Evolutionary conservation across 1,284 basidiomycete genomes (phyloP), one percentile per base, ranked within the genome.

Genomic region (Coniferiporia sulphurascens): DNA sequence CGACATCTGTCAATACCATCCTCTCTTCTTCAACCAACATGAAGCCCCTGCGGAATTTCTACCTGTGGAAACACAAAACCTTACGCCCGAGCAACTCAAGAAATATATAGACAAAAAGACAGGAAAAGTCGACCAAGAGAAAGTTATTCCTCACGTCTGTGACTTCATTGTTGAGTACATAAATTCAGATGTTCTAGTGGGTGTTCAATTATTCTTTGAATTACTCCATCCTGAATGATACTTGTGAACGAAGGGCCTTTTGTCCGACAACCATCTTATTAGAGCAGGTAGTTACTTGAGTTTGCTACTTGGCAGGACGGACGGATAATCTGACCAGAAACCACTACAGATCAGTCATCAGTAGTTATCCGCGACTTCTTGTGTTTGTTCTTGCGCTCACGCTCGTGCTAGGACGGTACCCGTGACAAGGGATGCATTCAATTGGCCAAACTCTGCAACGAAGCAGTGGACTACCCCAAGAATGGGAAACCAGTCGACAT

Each of bases 141-240:
- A 84, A 62, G 84, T 79, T 0, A 81, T 92, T 5, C 78, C 86
- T 1, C 90, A 93, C 64, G 84, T 93, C 1, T 87, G 86, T 62
- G 79, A 92, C 63, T 94, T 94, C 68, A 78, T 94, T 34, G 82
- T 93, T 19, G 85, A 93, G 65, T 94, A 90, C 61, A 89, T 92
- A 66, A 82, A 88, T 62, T 90, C 88, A 0, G 90, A 93, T 66
- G 79, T 89, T 38, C 71, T 88, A 73, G 87, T 89, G 71, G 52
- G 76, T 66, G 12, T 41, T 35, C 35, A 9, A 12, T n/a, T 19
- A 13, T 36, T 52, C 19, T 4, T 48, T 6, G 15, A 12, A 19
- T 22, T n/a, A 32, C 56, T 19, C 58, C 34, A 17, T 10, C 34
- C 34, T 17, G 50, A 36, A 58, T 13, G 51, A 46, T 17, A 4